Evolutionary conservation across 106 monocot genomes (phyloP), one percentile per base, ranked within the genome.

Genomic region (Acorus gramineus): DNA sequence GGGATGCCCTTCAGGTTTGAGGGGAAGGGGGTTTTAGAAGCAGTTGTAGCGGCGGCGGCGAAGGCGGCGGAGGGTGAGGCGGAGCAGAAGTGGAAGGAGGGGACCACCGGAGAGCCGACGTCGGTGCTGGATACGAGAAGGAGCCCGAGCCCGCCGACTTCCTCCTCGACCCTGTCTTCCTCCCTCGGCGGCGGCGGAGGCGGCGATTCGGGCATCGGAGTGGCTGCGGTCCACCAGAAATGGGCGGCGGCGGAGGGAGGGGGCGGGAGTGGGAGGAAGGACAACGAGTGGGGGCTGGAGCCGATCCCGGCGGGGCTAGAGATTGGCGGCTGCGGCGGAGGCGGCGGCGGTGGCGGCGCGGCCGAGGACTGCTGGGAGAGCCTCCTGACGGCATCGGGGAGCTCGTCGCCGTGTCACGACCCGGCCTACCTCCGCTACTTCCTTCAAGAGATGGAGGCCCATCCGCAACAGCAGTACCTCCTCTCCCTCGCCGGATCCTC

Each of bases 101-200:
- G 11, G 14, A 57, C 4, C 11, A 65, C 59, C 7, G 13, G 6
- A 11, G 85, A 85, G 52, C 74, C 80, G 4, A 74, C 74, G 49
- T 84, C 84, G 42, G 84, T 84, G 49, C 70, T 84, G 47, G 80
- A 85, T 10, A 73, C 60, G 51, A 63, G 68, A 14, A 64, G 78
- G 52, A 85, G 81, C 72, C 75, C 72, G 9, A 81, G 81, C 68
- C 75, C 85, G 1, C 81, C 81, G 8, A 75, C 71, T 11, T 81
- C 85, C 49, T 69, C 81, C 2, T 78, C 78, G 42, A 78, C 81
- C 52, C 66, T 71, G 55, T 76, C 81, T 59, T 83, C 78, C 50
- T 74, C 82, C n/a, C 63, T 65, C 3, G 66, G 67, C 9, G 53
- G 74, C 61, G 46, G 74, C 7, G 55, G 53, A 60, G 57, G 42